Conservation (phyloP, 2,329 filamentous ascomycete genomes). For the Huntiella decipiens region DNA sequence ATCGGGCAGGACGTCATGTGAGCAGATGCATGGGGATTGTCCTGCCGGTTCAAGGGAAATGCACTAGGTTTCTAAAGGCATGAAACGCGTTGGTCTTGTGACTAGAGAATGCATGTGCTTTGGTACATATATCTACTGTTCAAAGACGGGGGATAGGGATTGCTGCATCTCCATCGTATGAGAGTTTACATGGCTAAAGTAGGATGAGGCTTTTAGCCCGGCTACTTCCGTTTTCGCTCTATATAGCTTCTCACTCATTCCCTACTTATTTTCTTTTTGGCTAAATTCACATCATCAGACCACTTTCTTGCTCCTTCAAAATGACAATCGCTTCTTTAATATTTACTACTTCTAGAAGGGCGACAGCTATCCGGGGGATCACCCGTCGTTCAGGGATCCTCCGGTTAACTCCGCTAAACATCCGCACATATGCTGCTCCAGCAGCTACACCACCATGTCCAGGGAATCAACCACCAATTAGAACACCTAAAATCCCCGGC, state of each 20-base stretch:
- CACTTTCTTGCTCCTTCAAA: not conserved
- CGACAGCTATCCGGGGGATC: not conserved
- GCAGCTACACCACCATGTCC: not conserved
- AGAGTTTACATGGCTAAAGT: too few species aligned
- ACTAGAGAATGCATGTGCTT: too few species aligned
- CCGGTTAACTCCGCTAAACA: not conserved
- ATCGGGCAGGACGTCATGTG: too few species aligned
- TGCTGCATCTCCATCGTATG: too few species aligned
- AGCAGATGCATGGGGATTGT: too few species aligned
- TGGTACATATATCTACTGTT: too few species aligned
- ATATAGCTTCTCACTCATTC: not conserved
- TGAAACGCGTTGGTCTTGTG: too few species aligned
- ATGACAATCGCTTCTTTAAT: not conserved
- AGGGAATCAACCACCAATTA: not conserved
- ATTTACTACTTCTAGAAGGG: not conserved
- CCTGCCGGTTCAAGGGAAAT: too few species aligned
- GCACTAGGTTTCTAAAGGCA: too few species aligned
- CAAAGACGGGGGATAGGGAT: too few species aligned
- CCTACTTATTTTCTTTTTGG: not conserved
- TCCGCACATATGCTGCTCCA: not conserved
- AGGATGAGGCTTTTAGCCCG: too few species aligned
- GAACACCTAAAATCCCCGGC: not conserved
- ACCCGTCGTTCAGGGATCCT: not conserved
- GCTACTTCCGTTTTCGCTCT: too few species aligned
- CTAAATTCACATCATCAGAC: not conserved